phyloP scores from a whole-genome alignment of 2,329 filamentous ascomycete genomes.

The Tetracladium maxilliforme region DNA sequence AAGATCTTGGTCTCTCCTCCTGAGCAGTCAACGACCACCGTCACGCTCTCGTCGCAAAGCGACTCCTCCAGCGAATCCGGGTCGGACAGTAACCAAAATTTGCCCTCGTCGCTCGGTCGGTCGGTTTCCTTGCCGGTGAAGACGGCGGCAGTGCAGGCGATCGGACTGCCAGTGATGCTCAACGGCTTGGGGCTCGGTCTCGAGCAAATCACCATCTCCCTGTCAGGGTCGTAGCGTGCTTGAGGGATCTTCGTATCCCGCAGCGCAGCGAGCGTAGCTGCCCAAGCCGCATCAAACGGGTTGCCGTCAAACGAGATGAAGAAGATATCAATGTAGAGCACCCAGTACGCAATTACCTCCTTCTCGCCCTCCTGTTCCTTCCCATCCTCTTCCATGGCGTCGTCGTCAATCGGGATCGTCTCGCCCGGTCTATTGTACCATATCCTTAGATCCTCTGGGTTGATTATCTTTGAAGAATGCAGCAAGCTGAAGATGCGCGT shows the following conservation, averaged over 20 bases:
- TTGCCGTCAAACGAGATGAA: constrained; percentile 90
- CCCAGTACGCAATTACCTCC: constrained; percentile 78
- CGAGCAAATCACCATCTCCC: constrained; percentile 65
- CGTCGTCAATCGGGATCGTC: constrained; percentile 28
- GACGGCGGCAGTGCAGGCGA: constrained; percentile 65
- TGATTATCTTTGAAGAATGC: constrained; percentile 54
- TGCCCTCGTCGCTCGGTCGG: constrained; percentile 14
- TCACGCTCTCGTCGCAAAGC: constrained; percentile 71
- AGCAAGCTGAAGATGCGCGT: constrained; percentile 30
- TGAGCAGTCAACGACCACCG: constrained; percentile 56
- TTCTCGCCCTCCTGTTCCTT: constrained; percentile 14
- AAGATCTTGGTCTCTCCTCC: constrained; percentile 38
- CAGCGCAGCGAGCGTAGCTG: constrained; percentile 67
- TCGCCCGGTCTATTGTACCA: constrained; percentile 41
- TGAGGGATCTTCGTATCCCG: constrained; percentile 61
- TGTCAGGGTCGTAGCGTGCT: constrained; percentile 73
- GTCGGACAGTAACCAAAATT: constrained; percentile 68
- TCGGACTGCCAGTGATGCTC: constrained; percentile 48
- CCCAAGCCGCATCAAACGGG: constrained; percentile 83
- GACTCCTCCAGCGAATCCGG: constrained; percentile 83
- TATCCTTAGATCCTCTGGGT: constrained; percentile 57
- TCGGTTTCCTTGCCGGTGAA: constrained; percentile 44
- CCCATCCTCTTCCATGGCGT: constrained; percentile 18
- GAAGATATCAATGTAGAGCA: constrained; percentile 87
- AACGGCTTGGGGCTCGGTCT: constrained; percentile 41